Conservation (phyloP, 225 moss, liverwort and hornwort genomes). For the Climacium dendroides region DNA sequence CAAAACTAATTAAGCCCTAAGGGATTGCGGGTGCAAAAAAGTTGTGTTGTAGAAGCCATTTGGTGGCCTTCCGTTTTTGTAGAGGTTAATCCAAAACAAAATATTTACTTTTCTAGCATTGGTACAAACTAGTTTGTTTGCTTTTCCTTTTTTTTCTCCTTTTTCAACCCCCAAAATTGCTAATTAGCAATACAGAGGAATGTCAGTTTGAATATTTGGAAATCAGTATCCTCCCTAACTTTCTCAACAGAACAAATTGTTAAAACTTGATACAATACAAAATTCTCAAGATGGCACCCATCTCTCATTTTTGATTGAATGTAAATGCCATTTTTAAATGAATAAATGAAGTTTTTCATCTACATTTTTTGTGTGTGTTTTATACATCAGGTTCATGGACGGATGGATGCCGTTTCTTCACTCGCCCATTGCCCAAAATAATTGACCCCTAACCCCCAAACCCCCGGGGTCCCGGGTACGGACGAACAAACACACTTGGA, state of each 20-base stretch:
- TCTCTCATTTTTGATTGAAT: neutral
- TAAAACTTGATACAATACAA: neutral
- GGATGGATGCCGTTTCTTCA: neutral
- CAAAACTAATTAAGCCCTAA: too few relatives aligned
- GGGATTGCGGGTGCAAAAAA: too few relatives aligned
- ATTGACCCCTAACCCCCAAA: neutral
- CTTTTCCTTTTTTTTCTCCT: too few relatives aligned
- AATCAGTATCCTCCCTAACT: neutral
- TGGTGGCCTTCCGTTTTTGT: too few relatives aligned
- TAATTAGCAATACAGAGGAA: too few relatives aligned
- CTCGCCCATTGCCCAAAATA: neutral
- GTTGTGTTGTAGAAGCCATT: too few relatives aligned
- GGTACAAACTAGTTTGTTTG: too few relatives aligned
- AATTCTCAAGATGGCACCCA: neutral
- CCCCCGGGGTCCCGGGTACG: too few relatives aligned
- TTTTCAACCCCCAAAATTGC: too few relatives aligned
- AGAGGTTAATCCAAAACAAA: too few relatives aligned
- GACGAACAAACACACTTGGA: rapidly evolving
- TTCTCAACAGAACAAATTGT: neutral
- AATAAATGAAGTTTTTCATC: neutral
- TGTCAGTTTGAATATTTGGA: too few relatives aligned
- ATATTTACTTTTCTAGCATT: too few relatives aligned
- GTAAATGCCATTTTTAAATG: neutral
- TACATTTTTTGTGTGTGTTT: neutral
- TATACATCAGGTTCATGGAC: neutral